Conservation (phyloP, 306 rosid species). For the Vachellia collinsii region DNA sequence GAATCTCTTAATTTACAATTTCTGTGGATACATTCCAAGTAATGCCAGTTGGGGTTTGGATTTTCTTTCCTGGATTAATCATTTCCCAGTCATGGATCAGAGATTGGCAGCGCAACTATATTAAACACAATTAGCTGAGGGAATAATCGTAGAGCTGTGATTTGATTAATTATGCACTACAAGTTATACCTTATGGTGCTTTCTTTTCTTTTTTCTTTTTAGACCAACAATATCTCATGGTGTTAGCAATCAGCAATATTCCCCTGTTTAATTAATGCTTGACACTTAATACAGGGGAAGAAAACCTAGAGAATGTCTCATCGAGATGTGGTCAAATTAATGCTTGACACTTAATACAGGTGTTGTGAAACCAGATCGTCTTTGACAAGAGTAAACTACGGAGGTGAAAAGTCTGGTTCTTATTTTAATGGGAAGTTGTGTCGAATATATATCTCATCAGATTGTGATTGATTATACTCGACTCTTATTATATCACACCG, state of each 20-base stretch:
- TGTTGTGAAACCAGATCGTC: background rate
- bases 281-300: no score
- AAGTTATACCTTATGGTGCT: background rate
- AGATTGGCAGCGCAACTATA: constrained; percentile 11
- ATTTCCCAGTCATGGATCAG: constrained; percentile 25
- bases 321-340: constrained; percentile 31
- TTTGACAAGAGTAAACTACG: background rate
- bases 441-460: background rate
- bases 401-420: background rate
- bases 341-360: background rate
- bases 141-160: constrained; percentile 22
- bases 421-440: background rate
- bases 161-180: background rate
- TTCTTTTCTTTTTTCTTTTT: no score
- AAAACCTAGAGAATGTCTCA: constrained; percentile 49
- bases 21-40: constrained; percentile 59
- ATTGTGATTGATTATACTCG: background rate
- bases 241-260: constrained; percentile 38
- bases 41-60: constrained; percentile 63
- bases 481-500: background rate
- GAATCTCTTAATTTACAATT: constrained; percentile 52
- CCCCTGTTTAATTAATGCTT: no score
- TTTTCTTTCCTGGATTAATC: constrained; percentile 36
- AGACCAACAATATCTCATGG: background rate
- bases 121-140: background rate